Evolutionary conservation across 1,284 basidiomycete genomes (phyloP).

Genomic region (Phlebopus sp.): DNA sequence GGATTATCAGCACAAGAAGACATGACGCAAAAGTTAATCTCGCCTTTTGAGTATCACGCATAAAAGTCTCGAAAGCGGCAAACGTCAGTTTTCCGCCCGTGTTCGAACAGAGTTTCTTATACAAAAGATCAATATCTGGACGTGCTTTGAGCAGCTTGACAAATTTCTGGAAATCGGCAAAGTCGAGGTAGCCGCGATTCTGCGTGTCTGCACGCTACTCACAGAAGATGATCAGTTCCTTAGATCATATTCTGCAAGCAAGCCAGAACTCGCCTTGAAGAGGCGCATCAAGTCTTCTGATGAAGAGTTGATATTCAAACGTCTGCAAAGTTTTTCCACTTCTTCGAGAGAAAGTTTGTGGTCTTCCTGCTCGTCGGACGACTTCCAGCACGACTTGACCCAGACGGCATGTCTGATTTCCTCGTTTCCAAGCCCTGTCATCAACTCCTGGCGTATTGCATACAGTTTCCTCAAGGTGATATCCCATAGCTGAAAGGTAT

Average conservation of each 20-base stretch:
- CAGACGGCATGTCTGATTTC: constrained; percentile 72
- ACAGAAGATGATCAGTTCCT: neutral
- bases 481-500: constrained; percentile 71
- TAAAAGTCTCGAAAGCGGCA: constrained; percentile 61
- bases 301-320: constrained; percentile 71
- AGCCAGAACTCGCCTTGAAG: constrained; percentile 56
- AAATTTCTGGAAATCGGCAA: constrained; percentile 81
- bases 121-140: constrained; percentile 74
- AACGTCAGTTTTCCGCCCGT: constrained; percentile 49
- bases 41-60: constrained; percentile 68
- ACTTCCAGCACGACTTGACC: constrained; percentile 84
- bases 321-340: constrained; percentile 71
- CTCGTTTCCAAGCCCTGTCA: constrained; percentile 62
- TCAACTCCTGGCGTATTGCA: constrained; percentile 62
- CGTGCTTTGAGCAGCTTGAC: constrained; percentile 83
- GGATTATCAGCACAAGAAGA: constrained; percentile 10
- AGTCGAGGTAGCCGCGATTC: constrained; percentile 72
- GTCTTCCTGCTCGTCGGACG: constrained; percentile 60
- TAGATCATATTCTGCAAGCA: neutral
- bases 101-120: constrained; percentile 48
- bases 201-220: constrained; percentile 71
- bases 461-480: constrained; percentile 57
- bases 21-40: constrained; percentile 4
- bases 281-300: constrained; percentile 58
- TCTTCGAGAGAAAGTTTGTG: constrained; percentile 71